Evolutionary conservation across 805 yeast species (phyloP).

Genomic region (Kazachstania viticola): DNA sequence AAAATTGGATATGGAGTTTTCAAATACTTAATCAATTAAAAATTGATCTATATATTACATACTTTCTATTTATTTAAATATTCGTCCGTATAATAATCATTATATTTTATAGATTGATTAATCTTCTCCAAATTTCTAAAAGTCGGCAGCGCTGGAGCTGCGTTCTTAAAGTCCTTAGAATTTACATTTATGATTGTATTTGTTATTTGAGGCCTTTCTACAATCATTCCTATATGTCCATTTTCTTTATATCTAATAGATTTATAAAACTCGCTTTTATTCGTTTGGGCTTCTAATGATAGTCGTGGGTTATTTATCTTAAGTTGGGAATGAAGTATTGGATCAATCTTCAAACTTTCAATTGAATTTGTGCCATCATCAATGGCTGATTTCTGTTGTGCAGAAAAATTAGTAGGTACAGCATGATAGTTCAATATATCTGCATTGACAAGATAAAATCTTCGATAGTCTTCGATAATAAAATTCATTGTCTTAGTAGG

Average conservation of each 20-base stretch:
- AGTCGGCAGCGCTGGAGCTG: slow-evolving; percentile 35
- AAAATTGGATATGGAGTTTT: slow-evolving; percentile 8
- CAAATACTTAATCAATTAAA: neutral
- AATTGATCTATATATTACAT: too few relatives aligned
- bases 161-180: slow-evolving; percentile 12
- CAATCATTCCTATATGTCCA: slow-evolving; percentile 28
- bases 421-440: slow-evolving; percentile 18
- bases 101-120: slow-evolving; percentile 29
- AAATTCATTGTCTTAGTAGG: slow-evolving; percentile 39
- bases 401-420: slow-evolving; percentile 10
- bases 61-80: slow-evolving; percentile 1
- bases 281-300: slow-evolving; percentile 2
- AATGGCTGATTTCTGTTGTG: neutral
- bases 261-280: slow-evolving; percentile 14
- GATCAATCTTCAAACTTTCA: slow-evolving; percentile 9
- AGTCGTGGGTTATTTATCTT: slow-evolving; percentile 22
- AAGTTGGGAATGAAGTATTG: slow-evolving; percentile 18
- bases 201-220: slow-evolving; percentile 34
- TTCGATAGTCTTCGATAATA: slow-evolving; percentile 27
- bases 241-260: slow-evolving; percentile 20
- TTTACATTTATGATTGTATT: slow-evolving; percentile 25
- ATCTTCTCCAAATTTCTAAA: slow-evolving; percentile 61
- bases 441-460: slow-evolving; percentile 27
- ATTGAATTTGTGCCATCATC: slow-evolving; percentile 1
- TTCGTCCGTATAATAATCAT: slow-evolving; percentile 7